Evolutionary conservation across 2,329 filamentous ascomycete genomes (phyloP).

Genomic region (Ophiostoma tasmaniense): DNA sequence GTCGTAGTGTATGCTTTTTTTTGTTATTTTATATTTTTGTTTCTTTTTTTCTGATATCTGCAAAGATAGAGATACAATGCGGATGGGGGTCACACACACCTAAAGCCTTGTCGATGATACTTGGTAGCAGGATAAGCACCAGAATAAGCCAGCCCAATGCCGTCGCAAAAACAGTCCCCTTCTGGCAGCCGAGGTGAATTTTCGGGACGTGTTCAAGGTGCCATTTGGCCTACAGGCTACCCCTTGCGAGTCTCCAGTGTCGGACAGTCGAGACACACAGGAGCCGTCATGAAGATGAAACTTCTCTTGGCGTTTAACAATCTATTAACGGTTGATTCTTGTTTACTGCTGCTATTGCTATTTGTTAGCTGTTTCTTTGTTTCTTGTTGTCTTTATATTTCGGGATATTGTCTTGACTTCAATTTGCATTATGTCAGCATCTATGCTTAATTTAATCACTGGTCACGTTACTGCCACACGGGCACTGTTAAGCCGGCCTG

Average conservation of each 20-base stretch:
- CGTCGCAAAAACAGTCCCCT: not conserved
- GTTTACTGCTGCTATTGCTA: not conserved
- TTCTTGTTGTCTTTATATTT: not conserved
- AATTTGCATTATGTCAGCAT: not conserved
- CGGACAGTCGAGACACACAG: slow-evolving; percentile 9
- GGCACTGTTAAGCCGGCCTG: not conserved
- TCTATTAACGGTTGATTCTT: not conserved
- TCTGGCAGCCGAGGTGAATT: not conserved
- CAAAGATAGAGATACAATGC: not conserved
- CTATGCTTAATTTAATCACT: not conserved
- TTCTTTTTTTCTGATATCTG: not conserved
- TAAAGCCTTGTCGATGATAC: not conserved
- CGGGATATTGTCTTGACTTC: too few relatives aligned
- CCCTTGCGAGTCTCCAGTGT: slow-evolving; percentile 1
- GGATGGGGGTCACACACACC: not conserved
- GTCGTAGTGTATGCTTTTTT: not conserved
- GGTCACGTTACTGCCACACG: not conserved
- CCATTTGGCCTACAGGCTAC: not conserved
- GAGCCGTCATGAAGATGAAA: slow-evolving; percentile 10
- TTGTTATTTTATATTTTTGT: too few relatives aligned
- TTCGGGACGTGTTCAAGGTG: not conserved
- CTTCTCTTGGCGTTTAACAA: slow-evolving; percentile 14
- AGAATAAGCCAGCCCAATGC: not conserved
- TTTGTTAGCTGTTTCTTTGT: not conserved
- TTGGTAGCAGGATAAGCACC: not conserved